Evolutionary conservation across 768 basidiomycete species (phyloP).

Genomic region (Collybiopsis confluens): DNA sequence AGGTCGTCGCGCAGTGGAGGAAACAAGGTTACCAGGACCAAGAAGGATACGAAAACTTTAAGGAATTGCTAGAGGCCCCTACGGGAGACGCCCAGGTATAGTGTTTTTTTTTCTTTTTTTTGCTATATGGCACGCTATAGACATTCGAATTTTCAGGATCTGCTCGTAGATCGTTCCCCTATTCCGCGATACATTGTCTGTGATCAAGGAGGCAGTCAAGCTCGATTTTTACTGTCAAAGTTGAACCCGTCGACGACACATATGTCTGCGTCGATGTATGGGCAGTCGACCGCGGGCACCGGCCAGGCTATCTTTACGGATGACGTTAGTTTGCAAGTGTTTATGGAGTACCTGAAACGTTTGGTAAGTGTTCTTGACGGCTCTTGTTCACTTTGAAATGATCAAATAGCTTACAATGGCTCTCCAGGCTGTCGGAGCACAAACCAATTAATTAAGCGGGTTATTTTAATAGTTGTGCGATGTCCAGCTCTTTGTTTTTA

Average conservation of each 20-base stretch:
- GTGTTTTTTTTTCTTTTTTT: background rate
- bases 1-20: slow-evolving; percentile 95
- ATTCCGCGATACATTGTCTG: slow-evolving; percentile 98
- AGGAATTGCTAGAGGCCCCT: slow-evolving; percentile 85
- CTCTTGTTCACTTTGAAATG: background rate
- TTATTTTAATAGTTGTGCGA: background rate
- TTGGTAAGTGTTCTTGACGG: slow-evolving; percentile 45
- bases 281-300: slow-evolving; percentile 58
- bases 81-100: slow-evolving; percentile 83
- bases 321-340: slow-evolving; percentile 95
- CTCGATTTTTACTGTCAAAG: slow-evolving; percentile 95
- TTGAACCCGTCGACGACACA: slow-evolving; percentile 98
- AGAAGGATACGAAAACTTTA: slow-evolving; percentile 98
- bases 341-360: slow-evolving; percentile 96
- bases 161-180: slow-evolving; percentile 92
- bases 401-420: background rate
- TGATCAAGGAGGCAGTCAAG: slow-evolving; percentile 96
- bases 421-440: slow-evolving; percentile 60
- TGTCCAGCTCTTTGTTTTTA: too few species aligned
- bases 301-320: slow-evolving; percentile 98
- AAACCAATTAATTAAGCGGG: slow-evolving; percentile 59
- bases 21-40: slow-evolving; percentile 98
- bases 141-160: slow-evolving; percentile 49
- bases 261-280: slow-evolving; percentile 89
- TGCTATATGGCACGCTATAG: background rate